A percentile compares a stretch with the other conserved stretches of the same genome.
Conservation (phyloP, 73 alveolate genomes). For the Paramecium sexaurelia region DNA sequence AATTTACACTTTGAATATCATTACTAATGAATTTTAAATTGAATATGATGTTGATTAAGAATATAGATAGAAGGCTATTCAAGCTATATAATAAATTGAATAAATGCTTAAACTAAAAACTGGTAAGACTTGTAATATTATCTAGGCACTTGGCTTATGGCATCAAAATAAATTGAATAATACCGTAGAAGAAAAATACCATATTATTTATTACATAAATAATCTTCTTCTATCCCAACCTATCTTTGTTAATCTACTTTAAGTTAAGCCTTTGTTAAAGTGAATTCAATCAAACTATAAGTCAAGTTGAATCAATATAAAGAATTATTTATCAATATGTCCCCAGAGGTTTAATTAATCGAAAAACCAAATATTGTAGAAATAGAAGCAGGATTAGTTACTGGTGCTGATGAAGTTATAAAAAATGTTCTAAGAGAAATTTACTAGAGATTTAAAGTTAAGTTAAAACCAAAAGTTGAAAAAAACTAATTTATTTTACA, state of each 20-base stretch:
- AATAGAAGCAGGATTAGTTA: constrained; percentile 63
- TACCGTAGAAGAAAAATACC: constrained; percentile 62
- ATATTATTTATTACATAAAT: constrained; percentile 55
- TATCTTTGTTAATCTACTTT: constrained; percentile 66
- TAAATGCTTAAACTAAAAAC: constrained; percentile 6
- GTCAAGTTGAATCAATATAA: constrained; percentile 75
- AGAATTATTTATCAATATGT: constrained; percentile 21
- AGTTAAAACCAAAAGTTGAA: constrained; percentile 72
- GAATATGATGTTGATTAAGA: constrained; percentile 30
- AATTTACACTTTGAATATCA: constrained; percentile 3
- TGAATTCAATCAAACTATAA: constrained; percentile 69
- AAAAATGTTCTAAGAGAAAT: constrained; percentile 77
- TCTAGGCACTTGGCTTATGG: constrained; percentile 55
- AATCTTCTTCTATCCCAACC: constrained; percentile 62
- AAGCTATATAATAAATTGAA: constrained; percentile 28
- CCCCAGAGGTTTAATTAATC: not conserved
- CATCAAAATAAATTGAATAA: constrained; percentile 44
- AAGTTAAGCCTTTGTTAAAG: constrained; percentile 82
- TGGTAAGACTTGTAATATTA: not conserved
- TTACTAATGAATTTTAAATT: not conserved
- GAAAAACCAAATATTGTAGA: constrained; percentile 50
- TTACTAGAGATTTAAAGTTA: constrained; percentile 48
- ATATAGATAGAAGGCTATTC: constrained; percentile 33
- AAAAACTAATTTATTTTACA: constrained; percentile 73
- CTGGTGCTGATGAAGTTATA: constrained; percentile 83